Conservation (phyloP, 768 basidiomycete genomes). For the Russula brevipes region DNA sequence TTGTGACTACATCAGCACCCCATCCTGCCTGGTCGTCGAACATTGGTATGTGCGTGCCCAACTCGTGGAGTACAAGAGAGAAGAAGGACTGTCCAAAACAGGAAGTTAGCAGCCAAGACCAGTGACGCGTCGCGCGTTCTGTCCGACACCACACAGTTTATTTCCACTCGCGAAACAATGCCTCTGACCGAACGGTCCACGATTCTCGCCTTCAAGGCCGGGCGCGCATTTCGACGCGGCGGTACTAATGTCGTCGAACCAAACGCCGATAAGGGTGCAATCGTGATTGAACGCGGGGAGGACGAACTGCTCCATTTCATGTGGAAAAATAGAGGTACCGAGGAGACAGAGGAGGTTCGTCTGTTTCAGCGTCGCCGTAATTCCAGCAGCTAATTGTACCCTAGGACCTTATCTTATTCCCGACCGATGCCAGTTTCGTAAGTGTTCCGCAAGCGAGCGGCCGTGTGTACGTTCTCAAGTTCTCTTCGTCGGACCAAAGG, state of each 20-base stretch:
- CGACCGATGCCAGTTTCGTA: conserved; percentile 75
- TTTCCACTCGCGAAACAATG: conserved; percentile 5
- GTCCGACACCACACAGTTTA: too few species aligned
- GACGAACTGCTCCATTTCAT: conserved; percentile 74
- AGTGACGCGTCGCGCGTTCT: conserved; percentile 15
- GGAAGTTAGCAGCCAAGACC: background rate
- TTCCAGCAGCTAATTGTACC: background rate
- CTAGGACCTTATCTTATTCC: conserved; percentile 85
- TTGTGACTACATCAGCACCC: conserved; percentile 33
- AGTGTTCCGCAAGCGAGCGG: conserved; percentile 67
- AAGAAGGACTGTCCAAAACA: background rate
- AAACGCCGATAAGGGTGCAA: conserved; percentile 64
- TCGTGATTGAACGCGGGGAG: conserved; percentile 61
- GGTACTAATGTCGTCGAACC: conserved; percentile 66
- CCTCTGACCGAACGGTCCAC: conserved; percentile 22
- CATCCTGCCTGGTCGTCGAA: conserved; percentile 24
- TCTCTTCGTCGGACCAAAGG: conserved; percentile 82
- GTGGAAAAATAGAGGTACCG: conserved; percentile 70
- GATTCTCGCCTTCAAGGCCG: conserved; percentile 57
- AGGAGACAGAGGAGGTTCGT: conserved; percentile 56
- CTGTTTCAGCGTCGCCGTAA: background rate
- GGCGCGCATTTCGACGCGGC: conserved; percentile 65
- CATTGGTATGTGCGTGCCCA: background rate
- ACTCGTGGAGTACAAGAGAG: background rate
- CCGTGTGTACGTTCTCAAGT: conserved; percentile 83